Conservation (phyloP, 768 basidiomycete species). For the Suillus bovinus region DNA sequence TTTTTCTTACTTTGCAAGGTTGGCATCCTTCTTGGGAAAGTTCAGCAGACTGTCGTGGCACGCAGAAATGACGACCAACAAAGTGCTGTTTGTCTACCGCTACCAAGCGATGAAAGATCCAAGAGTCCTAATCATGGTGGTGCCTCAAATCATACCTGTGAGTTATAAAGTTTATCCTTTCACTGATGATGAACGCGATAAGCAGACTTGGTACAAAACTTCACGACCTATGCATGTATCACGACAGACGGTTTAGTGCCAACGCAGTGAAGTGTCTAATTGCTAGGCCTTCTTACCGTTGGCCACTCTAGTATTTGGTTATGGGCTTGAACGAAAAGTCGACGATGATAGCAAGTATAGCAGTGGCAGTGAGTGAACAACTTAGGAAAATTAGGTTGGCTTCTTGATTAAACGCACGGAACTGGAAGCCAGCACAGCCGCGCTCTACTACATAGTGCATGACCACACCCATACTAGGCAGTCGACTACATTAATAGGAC, state of each 20-base stretch:
- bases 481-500: too few species aligned
- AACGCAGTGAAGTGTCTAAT: too few species aligned
- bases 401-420: too few species aligned
- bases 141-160: neutral
- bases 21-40: neutral
- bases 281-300: neutral
- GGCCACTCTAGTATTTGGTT: neutral
- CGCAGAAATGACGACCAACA: neutral
- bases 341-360: neutral
- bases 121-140: neutral
- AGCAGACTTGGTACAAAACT: neutral
- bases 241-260: neutral
- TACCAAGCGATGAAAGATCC: neutral
- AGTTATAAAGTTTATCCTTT: neutral
- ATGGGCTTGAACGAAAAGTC: neutral
- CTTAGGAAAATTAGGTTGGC: neutral
- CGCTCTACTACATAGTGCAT: too few species aligned
- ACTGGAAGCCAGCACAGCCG: too few species aligned
- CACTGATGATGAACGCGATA: neutral
- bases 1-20: neutral
- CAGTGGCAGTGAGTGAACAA: neutral
- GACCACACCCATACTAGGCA: too few species aligned
- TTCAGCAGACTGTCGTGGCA: neutral
- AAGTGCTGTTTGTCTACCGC: neutral
- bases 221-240: neutral